Conservation (phyloP, 2,329 filamentous ascomycete genomes). For the Ampelomyces quisqualis region DNA sequence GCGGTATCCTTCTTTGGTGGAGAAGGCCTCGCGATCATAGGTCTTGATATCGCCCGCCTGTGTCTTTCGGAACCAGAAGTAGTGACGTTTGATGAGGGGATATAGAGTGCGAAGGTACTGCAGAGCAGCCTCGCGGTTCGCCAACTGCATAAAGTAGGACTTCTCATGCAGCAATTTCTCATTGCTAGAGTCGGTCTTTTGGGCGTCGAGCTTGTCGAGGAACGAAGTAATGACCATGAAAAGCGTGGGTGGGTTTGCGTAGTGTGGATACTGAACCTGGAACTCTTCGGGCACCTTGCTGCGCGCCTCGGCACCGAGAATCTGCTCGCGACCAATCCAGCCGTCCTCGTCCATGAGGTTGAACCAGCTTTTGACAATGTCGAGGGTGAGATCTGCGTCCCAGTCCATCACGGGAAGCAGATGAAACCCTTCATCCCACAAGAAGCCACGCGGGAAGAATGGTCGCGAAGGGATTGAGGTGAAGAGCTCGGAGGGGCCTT, state of each 20-base stretch:
- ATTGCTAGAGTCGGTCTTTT: conserved; percentile 36
- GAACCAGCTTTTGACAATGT: conserved; percentile 95
- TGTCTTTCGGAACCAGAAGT: conserved; percentile 91
- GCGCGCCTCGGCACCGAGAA: conserved; percentile 84
- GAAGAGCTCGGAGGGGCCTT: conserved; percentile 85
- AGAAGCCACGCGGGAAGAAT: conserved; percentile 94
- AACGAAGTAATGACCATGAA: conserved; percentile 87
- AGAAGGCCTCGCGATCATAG: conserved; percentile 87
- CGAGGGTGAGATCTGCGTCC: conserved; percentile 80
- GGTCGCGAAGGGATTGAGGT: conserved; percentile 88
- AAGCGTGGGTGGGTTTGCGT: conserved; percentile 93
- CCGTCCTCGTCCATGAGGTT: conserved; percentile 94
- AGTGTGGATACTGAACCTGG: conserved; percentile 93
- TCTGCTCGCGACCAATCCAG: conserved; percentile 96
- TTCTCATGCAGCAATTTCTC: conserved; percentile 41
- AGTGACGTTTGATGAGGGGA: conserved; percentile 83
- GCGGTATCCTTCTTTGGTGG: conserved; percentile 86
- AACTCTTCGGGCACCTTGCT: conserved; percentile 95
- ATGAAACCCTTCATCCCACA: conserved; percentile 99
- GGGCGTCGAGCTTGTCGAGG: conserved; percentile 69
- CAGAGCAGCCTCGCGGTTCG: conserved; percentile 66
- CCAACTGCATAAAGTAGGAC: conserved; percentile 63
- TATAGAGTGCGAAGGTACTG: conserved; percentile 76
- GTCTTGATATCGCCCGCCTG: conserved; percentile 86
- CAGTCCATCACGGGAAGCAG: conserved; percentile 88